Conservation (phyloP, 176 grass and related monocot species). For the Pharus latifolius region DNA sequence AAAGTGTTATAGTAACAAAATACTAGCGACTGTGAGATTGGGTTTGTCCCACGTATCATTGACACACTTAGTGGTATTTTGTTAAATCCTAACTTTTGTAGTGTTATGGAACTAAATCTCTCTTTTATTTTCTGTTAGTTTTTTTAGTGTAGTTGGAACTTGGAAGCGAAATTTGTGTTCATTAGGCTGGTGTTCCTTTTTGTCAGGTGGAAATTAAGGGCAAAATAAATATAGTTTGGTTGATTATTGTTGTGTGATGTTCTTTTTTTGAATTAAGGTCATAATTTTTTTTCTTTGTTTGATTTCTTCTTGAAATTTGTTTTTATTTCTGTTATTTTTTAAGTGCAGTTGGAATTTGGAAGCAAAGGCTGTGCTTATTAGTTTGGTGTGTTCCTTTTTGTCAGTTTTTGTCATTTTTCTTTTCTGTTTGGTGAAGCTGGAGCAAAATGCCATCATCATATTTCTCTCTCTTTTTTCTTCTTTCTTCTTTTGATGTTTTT, state of each 20-base stretch:
- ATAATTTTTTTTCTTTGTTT: too few relatives aligned
- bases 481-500: neutral
- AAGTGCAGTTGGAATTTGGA: slow-evolving; percentile 16
- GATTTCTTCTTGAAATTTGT: neutral
- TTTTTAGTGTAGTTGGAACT: neutral
- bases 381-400: slow-evolving; percentile 21
- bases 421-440: slow-evolving; percentile 11
- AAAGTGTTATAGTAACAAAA: too few relatives aligned
- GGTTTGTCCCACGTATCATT: too few relatives aligned
- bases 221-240: too few relatives aligned
- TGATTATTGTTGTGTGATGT: too few relatives aligned
- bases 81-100: too few relatives aligned
- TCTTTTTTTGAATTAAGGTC: too few relatives aligned
- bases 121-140: neutral
- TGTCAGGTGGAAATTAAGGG: too few relatives aligned
- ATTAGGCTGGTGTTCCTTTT: slow-evolving; percentile 9
- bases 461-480: neutral
- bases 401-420: slow-evolving; percentile 21
- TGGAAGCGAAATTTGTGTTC: slow-evolving; percentile 26
- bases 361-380: slow-evolving; percentile 18
- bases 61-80: too few relatives aligned
- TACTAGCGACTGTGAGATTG: too few relatives aligned
- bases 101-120: too few relatives aligned
- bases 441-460: slow-evolving; percentile 1
- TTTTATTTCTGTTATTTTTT: neutral